Conservation (phyloP, 2,329 filamentous ascomycete species). For the Calonectria pauciramosa region DNA sequence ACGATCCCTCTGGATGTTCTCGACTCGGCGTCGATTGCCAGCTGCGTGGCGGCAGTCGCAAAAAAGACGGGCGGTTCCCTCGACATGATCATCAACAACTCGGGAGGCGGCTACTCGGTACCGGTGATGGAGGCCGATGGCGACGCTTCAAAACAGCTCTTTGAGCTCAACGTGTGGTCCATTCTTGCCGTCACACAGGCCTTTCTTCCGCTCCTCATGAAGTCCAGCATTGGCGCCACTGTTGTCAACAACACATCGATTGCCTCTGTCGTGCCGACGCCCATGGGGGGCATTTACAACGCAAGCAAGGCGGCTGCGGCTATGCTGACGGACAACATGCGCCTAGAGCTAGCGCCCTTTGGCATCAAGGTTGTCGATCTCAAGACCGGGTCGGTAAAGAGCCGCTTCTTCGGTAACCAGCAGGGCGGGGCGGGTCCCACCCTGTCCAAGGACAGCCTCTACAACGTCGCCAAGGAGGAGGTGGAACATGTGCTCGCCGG, state of each 20-base stretch:
- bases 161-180: conserved; percentile 58
- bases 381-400: conserved; percentile 21
- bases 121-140: conserved; percentile 18
- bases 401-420: conserved; percentile 1
- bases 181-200: conserved; percentile 53
- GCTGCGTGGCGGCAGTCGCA: conserved; percentile 13
- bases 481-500: conserved; percentile 1
- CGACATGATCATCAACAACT: conserved; percentile 30
- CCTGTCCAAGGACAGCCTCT: conserved; percentile 7
- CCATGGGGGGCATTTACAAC: conserved; percentile 39
- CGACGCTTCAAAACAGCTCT: conserved; percentile 45
- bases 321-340: conserved; percentile 42
- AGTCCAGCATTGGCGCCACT: conserved; percentile 42
- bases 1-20: conserved; percentile 17
- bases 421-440: neutral
- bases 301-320: conserved; percentile 42
- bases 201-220: conserved; percentile 49
- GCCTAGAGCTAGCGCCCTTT: conserved; percentile 46
- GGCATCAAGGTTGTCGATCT: conserved; percentile 43
- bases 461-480: conserved; percentile 15
- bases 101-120: conserved; percentile 19
- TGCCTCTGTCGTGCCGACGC: neutral
- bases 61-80: conserved; percentile 30
- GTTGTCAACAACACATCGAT: conserved; percentile 42
- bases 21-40: conserved; percentile 40